Percentiles rank a stretch among this genome's conserved stretches.
phyloP scores from a whole-genome alignment of 345 rosid species.

The Camelina sativa region DNA sequence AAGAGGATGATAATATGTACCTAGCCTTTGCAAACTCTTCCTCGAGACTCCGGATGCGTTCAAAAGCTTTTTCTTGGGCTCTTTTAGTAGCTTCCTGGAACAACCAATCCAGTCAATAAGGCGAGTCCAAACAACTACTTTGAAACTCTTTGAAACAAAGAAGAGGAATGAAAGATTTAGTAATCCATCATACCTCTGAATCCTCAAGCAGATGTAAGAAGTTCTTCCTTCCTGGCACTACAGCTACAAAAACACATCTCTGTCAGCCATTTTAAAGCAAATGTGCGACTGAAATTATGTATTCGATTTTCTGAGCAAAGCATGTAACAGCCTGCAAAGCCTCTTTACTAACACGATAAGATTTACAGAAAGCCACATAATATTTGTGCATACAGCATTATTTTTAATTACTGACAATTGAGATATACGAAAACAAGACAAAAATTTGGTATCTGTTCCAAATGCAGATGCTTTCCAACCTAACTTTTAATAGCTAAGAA shows the following conservation, averaged over 20 bases:
- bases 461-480: conserved; percentile 23
- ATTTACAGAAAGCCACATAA: conserved; percentile 8
- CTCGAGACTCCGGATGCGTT: conserved; percentile 71
- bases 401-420: conserved; percentile 10
- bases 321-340: conserved; percentile 29
- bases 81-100: conserved; percentile 78
- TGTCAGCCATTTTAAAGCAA: conserved; percentile 28
- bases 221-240: conserved; percentile 63
- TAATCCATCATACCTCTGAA: conserved; percentile 67
- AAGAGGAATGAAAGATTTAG: conserved; percentile 5
- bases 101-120: conserved; percentile 26
- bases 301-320: conserved; percentile 21
- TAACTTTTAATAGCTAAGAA: not conserved
- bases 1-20: conserved; percentile 42
- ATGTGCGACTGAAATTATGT: conserved; percentile 10
- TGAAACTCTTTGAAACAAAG: conserved; percentile 17
- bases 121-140: conserved; percentile 28
- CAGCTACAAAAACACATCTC: conserved; percentile 39
- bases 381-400: not conserved
- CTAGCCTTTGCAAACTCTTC: conserved; percentile 76
- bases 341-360: conserved; percentile 22
- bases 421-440: not conserved
- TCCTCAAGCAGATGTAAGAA: conserved; percentile 75
- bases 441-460: conserved; percentile 18
- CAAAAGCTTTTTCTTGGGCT: conserved; percentile 76